A percentile compares a stretch with the other conserved stretches of the same genome.
These are phyloP conservation scores for Mycena leptocephala DNA, from an alignment of 768 basidiomycete genomes.

Conservation along the genomic window DNA sequence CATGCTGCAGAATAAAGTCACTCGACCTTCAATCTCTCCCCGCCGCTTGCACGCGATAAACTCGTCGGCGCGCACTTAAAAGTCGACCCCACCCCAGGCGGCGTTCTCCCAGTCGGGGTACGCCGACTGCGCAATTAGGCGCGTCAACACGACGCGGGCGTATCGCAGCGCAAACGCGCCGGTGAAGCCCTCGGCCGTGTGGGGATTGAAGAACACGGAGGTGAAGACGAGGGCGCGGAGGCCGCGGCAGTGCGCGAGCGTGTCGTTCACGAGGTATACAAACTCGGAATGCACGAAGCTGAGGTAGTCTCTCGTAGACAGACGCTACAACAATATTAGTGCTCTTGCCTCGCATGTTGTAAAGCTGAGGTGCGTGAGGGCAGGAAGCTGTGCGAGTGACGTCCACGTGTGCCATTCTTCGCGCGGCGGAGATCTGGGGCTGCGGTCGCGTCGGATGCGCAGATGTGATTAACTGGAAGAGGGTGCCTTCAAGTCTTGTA, in stretches of 20 bases:
- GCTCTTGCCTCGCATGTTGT: too few relatives aligned
- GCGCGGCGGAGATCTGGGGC: neutral
- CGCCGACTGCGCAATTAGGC: neutral
- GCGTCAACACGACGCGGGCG: neutral
- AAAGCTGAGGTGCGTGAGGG: slow-evolving; percentile 3
- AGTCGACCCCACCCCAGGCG: slow-evolving; percentile 5
- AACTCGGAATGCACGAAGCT: neutral
- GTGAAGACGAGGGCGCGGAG: slow-evolving; percentile 1
- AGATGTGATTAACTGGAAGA: neutral
- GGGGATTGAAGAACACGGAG: neutral
- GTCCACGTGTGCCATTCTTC: neutral
- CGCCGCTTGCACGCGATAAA: slow-evolving; percentile 6
- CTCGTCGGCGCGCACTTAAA: slow-evolving; percentile 1
- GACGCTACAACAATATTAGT: too few relatives aligned
- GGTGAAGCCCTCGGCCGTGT: slow-evolving; percentile 2
- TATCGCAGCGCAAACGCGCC: neutral
- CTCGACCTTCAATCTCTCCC: slow-evolving; percentile 10
- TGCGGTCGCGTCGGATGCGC: neutral
- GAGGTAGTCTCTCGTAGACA: too few relatives aligned
- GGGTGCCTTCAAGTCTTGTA: neutral
- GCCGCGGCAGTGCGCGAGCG: slow-evolving; percentile 4
- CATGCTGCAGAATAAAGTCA: slow-evolving; percentile 5
- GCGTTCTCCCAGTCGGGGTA: neutral
- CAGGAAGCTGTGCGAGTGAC: slow-evolving; percentile 5
- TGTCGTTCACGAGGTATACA: slow-evolving; percentile 6